These are phyloP conservation scores for Aspergillus sparsus DNA, from an alignment of 495 filamentous ascomycete genomes.

Conservation along the genomic window DNA sequence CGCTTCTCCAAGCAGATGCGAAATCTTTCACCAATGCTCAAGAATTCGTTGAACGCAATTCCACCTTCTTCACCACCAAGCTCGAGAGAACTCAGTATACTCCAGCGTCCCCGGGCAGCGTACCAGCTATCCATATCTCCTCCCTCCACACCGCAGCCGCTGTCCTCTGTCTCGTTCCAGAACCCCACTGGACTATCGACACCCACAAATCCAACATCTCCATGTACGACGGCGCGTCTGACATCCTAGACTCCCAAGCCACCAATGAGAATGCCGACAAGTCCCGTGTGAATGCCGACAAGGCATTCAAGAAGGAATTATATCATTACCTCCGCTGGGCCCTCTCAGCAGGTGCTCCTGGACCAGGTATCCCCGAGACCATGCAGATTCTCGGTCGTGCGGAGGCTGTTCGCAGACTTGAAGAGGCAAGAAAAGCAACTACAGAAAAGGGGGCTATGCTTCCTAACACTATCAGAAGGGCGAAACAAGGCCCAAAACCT, in stretches of 20 bases:
- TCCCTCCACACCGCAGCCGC: slow-evolving; percentile 43
- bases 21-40: slow-evolving; percentile 60
- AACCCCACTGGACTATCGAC: slow-evolving; percentile 39
- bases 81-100: slow-evolving; percentile 39
- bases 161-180: slow-evolving; percentile 42
- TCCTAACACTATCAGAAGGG: slow-evolving; percentile 20
- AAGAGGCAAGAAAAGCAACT: slow-evolving; percentile 45
- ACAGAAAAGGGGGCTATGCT: slow-evolving; percentile 22
- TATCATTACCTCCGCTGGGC: slow-evolving; percentile 70
- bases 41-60: slow-evolving; percentile 59
- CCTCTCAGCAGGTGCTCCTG: slow-evolving; percentile 56
- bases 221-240: slow-evolving; percentile 38
- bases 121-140: slow-evolving; percentile 33
- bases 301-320: slow-evolving; percentile 44
- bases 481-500: slow-evolving; percentile 15
- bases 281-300: slow-evolving; percentile 27
- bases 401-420: slow-evolving; percentile 57
- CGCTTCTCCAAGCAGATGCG: slow-evolving; percentile 60
- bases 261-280: slow-evolving; percentile 15
- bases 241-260: slow-evolving; percentile 16
- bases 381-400: slow-evolving; percentile 65
- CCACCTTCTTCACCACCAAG: slow-evolving; percentile 62
- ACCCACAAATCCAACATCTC: slow-evolving; percentile 42
- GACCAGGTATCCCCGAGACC: slow-evolving; percentile 57
- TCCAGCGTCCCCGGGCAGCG: slow-evolving; percentile 16